phyloP scores from a whole-genome alignment of 179 eudicot species.

The Silene vulgaris region DNA sequence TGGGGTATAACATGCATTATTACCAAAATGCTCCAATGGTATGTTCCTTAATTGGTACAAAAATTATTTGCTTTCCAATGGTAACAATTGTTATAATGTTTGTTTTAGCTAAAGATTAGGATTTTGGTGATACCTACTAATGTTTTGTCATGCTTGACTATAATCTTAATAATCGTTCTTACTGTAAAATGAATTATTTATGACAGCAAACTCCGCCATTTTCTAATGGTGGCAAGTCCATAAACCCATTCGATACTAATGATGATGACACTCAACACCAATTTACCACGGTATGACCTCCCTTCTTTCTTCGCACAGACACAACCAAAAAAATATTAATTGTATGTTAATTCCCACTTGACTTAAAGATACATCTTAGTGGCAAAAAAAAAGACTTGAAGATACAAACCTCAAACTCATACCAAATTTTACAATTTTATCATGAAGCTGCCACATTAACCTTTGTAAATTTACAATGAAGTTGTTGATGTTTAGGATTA shows the following conservation, averaged over 20 bases:
- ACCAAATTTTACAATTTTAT: too few relatives aligned
- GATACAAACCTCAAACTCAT: too few relatives aligned
- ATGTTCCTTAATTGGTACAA: slow-evolving; percentile 12
- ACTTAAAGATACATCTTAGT: too few relatives aligned
- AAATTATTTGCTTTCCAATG: too few relatives aligned
- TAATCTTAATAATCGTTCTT: background rate
- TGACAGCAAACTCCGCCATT: slow-evolving; percentile 38
- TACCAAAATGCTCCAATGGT: slow-evolving; percentile 42
- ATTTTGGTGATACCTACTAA: background rate
- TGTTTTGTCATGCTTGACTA: background rate
- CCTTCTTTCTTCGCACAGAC: background rate
- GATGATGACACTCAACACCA: slow-evolving; percentile 33
- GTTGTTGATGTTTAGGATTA: too few relatives aligned
- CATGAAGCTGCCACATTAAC: too few relatives aligned
- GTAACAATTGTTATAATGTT: background rate
- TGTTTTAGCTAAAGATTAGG: background rate
- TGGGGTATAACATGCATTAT: slow-evolving; percentile 43
- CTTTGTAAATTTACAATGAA: too few relatives aligned
- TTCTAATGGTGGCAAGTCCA: slow-evolving; percentile 37
- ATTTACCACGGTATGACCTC: slow-evolving; percentile 38
- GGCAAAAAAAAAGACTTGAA: too few relatives aligned
- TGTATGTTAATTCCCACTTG: too few relatives aligned
- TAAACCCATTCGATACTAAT: slow-evolving; percentile 63
- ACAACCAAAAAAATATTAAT: too few relatives aligned
- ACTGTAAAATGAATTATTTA: slow-evolving; percentile 15